Evolutionary conservation across 1,284 basidiomycete genomes (phyloP).

Genomic region (Clitocybe nebularis): DNA sequence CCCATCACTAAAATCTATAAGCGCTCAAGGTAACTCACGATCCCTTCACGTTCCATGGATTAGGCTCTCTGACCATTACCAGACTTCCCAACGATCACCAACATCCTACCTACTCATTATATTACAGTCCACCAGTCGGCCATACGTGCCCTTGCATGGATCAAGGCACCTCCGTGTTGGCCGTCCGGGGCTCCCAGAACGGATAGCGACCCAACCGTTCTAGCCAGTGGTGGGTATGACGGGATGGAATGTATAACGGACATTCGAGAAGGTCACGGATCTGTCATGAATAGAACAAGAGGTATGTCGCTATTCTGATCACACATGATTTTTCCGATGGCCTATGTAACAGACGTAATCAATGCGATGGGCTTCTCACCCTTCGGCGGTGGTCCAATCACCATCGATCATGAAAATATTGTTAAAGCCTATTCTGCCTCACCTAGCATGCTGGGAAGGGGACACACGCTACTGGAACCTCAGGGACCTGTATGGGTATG

Average conservation of each 20-base stretch:
- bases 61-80: not conserved
- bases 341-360: conserved; percentile 54
- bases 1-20: conserved; percentile 38
- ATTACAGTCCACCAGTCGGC: conserved; percentile 74
- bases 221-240: conserved; percentile 76
- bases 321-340: not conserved
- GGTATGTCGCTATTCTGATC: conserved; percentile 30
- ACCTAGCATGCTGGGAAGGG: conserved; percentile 70
- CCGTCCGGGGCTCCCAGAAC: conserved; percentile 40
- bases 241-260: conserved; percentile 73
- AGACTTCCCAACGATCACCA: conserved; percentile 27
- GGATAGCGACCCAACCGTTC: conserved; percentile 62
- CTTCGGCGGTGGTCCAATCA: conserved; percentile 63
- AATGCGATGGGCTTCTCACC: conserved; percentile 61
- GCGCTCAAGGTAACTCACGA: conserved; percentile 22
- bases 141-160: conserved; percentile 69
- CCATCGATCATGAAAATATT: conserved; percentile 74
- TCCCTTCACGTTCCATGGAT: not conserved
- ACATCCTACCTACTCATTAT: conserved; percentile 67
- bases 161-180: conserved; percentile 57
- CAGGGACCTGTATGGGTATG: conserved; percentile 79
- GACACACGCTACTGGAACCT: conserved; percentile 67
- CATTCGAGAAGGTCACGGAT: conserved; percentile 60
- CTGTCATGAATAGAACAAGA: conserved; percentile 72
- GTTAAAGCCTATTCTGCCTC: conserved; percentile 70